A percentile compares a stretch with the other conserved stretches of the same genome.
phyloP scores from a whole-genome alignment of 2,329 filamentous ascomycete species.

The Phaeosphaeria sp. region DNA sequence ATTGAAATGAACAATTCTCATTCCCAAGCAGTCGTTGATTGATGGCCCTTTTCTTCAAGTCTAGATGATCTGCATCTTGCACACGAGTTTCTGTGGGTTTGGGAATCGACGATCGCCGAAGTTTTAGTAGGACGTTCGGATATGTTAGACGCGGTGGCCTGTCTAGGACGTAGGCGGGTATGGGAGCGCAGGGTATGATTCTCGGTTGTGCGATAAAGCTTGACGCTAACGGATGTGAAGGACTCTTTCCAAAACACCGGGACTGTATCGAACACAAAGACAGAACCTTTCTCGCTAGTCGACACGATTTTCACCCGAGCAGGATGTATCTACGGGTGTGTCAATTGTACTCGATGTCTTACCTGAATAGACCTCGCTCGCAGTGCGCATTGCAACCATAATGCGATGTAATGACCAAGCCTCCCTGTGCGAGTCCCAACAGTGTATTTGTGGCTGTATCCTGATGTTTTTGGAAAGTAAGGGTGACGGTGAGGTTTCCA shows the following conservation, averaged over 20 bases:
- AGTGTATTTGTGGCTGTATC: background rate
- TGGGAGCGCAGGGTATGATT: conserved; percentile 1
- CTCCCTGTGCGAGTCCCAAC: background rate
- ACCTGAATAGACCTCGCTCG: conserved; percentile 6
- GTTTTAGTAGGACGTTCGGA: background rate
- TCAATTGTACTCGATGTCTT: no score
- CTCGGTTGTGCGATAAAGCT: conserved; percentile 4
- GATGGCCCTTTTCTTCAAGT: conserved; percentile 1
- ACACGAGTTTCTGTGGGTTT: conserved; percentile 2
- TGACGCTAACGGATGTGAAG: conserved; percentile 2
- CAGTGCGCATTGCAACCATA: conserved; percentile 7
- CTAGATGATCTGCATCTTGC: background rate
- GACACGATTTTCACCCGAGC: no score
- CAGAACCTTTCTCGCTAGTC: background rate
- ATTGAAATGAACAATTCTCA: background rate
- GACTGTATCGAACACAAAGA: background rate
- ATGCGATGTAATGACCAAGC: conserved; percentile 5
- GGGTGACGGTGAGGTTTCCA: background rate
- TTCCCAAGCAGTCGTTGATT: background rate
- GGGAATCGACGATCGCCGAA: background rate
- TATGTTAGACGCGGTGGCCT: no score
- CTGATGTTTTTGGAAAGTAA: no score
- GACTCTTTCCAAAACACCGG: background rate
- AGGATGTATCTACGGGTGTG: no score
- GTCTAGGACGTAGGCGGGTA: no score